These are phyloP conservation scores for Spergularia bocconei DNA, from an alignment of 148 eudicot genomes.

Conservation along the genomic window DNA sequence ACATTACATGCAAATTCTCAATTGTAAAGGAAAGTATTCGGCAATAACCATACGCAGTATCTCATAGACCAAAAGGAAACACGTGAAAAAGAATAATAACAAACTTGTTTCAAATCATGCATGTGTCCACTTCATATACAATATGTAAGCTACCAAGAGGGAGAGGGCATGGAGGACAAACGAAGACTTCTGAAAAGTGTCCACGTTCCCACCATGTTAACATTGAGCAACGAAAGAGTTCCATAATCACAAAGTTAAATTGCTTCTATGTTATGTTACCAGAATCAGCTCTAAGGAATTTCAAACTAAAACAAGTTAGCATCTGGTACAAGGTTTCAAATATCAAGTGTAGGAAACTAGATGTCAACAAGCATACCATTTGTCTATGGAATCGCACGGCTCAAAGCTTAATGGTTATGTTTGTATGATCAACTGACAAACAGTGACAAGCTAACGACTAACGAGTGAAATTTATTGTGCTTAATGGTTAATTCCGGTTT, in stretches of 20 bases:
- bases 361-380: background rate
- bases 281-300: background rate
- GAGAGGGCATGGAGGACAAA: too few species aligned
- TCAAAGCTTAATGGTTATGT: too few species aligned
- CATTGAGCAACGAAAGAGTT: background rate
- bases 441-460: too few species aligned
- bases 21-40: background rate
- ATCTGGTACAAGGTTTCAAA: too few species aligned
- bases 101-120: background rate
- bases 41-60: background rate
- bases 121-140: background rate
- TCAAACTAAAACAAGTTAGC: too few species aligned
- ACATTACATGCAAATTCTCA: background rate
- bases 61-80: background rate
- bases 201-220: background rate
- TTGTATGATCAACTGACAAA: too few species aligned
- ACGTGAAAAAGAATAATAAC: background rate
- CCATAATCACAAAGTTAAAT: background rate
- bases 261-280: background rate
- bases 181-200: background rate
- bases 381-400: too few species aligned
- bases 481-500: too few species aligned
- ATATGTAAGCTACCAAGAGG: background rate
- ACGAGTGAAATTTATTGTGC: too few species aligned
- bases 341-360: background rate